Conservation (phyloP, 2,329 filamentous ascomycete species). For the Lachnellula cervina region DNA sequence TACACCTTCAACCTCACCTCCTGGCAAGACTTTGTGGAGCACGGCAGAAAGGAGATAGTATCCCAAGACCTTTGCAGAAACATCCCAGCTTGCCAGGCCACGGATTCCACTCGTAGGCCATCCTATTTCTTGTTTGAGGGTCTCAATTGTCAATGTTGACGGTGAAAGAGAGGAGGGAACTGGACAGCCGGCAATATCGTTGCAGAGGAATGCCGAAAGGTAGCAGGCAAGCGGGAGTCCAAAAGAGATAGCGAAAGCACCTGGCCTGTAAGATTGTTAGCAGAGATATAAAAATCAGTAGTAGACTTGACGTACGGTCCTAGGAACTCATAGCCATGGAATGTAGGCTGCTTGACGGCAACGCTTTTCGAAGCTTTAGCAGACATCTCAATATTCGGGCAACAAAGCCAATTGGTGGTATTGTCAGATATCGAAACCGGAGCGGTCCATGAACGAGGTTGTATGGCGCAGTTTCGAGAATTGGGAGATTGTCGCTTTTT, state of each 20-base stretch:
- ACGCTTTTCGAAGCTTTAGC: constrained; percentile 20
- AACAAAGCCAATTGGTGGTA: not conserved
- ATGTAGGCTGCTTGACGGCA: constrained; percentile 14
- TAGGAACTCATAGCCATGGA: constrained; percentile 33
- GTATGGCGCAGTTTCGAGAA: not conserved
- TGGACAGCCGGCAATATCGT: constrained; percentile 88
- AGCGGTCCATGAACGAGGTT: constrained; percentile 8
- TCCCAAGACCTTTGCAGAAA: constrained; percentile 63
- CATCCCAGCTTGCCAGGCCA: constrained; percentile 66
- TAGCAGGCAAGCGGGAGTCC: constrained; percentile 77
- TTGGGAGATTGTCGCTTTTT: not conserved
- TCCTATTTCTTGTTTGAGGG: constrained; percentile 73
- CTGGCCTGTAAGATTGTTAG: constrained; percentile 50
- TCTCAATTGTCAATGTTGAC: constrained; percentile 63
- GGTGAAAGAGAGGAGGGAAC: constrained; percentile 74
- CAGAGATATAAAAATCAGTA: not conserved
- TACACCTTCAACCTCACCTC: constrained; percentile 64
- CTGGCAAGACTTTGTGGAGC: constrained; percentile 73
- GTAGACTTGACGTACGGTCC: constrained; percentile 28
- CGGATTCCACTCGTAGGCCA: constrained; percentile 70
- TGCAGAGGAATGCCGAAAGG: constrained; percentile 78
- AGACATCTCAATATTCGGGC: constrained; percentile 18
- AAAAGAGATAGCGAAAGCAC: constrained; percentile 72
- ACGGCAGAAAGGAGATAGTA: constrained; percentile 76
- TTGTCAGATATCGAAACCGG: not conserved